These are phyloP conservation scores for Aotearoamyces nothofagi DNA, from an alignment of 2,329 filamentous ascomycete species.

Conservation along the genomic window DNA sequence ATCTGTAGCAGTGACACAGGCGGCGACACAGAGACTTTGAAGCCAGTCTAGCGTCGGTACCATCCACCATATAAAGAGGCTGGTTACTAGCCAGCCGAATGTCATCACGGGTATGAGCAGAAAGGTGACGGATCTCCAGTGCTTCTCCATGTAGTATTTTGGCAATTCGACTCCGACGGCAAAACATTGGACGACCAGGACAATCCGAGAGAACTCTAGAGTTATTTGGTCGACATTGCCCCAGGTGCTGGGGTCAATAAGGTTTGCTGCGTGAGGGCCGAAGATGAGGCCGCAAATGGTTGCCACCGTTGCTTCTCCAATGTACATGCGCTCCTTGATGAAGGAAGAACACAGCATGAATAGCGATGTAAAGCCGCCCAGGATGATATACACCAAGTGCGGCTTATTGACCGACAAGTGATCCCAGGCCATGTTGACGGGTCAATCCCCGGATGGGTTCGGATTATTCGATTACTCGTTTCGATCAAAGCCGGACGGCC, in stretches of 20 bases:
- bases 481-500: neutral
- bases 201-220: slow-evolving; percentile 77
- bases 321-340: slow-evolving; percentile 97
- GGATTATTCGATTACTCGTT: neutral
- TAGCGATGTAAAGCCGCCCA: slow-evolving; percentile 90
- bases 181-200: slow-evolving; percentile 85
- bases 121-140: slow-evolving; percentile 86
- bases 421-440: slow-evolving; percentile 53
- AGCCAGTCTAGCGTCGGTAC: slow-evolving; percentile 69
- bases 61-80: slow-evolving; percentile 91
- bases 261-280: slow-evolving; percentile 66
- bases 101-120: slow-evolving; percentile 94
- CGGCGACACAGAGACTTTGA: slow-evolving; percentile 72
- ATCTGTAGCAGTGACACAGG: slow-evolving; percentile 94
- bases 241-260: slow-evolving; percentile 66
- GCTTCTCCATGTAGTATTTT: slow-evolving; percentile 91
- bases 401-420: slow-evolving; percentile 80
- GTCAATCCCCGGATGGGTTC: neutral
- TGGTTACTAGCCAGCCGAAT: slow-evolving; percentile 85
- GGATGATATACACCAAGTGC: slow-evolving; percentile 95
- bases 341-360: slow-evolving; percentile 98
- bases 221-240: slow-evolving; percentile 77
- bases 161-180: slow-evolving; percentile 83
- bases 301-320: slow-evolving; percentile 92
- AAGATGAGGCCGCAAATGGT: slow-evolving; percentile 82